Conservation (phyloP, 1,139 yeast genomes). For the Hyphopichia khmerensis region DNA sequence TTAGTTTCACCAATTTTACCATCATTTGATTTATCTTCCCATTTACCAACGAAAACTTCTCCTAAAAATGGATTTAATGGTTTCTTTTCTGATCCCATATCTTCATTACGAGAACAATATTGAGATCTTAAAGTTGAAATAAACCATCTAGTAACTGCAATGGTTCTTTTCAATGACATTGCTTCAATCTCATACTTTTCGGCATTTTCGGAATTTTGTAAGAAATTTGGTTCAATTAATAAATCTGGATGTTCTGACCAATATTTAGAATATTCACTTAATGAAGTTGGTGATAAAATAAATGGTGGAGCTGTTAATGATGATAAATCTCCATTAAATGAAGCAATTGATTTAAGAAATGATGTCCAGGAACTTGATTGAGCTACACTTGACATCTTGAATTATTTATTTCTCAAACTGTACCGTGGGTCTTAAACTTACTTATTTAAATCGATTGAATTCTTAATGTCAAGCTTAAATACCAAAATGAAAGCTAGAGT, state of each 20-base stretch:
- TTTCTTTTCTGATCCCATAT: slow-evolving; percentile 90
- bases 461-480: too few species aligned
- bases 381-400: slow-evolving; percentile 22
- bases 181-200: slow-evolving; percentile 46
- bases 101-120: slow-evolving; percentile 88
- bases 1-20: slow-evolving; percentile 65
- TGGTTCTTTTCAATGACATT: slow-evolving; percentile 57
- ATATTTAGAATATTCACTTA: slow-evolving; percentile 87
- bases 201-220: slow-evolving; percentile 36
- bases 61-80: slow-evolving; percentile 95
- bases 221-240: slow-evolving; percentile 65
- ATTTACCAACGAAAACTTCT: slow-evolving; percentile 85
- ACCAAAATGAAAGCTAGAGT: too few species aligned
- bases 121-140: slow-evolving; percentile 89
- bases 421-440: too few species aligned
- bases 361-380: slow-evolving; percentile 71
- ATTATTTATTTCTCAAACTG: too few species aligned
- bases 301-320: slow-evolving; percentile 98
- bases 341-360: slow-evolving; percentile 85
- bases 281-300: slow-evolving; percentile 85
- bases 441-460: too few species aligned
- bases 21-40: slow-evolving; percentile 55
- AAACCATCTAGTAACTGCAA: slow-evolving; percentile 88
- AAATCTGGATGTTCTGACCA: slow-evolving; percentile 91
- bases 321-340: slow-evolving; percentile 92